Evolutionary conservation across 805 yeast species (phyloP), one percentile per base, ranked within the genome.

Genomic region (Blastobotrys robertii): DNA sequence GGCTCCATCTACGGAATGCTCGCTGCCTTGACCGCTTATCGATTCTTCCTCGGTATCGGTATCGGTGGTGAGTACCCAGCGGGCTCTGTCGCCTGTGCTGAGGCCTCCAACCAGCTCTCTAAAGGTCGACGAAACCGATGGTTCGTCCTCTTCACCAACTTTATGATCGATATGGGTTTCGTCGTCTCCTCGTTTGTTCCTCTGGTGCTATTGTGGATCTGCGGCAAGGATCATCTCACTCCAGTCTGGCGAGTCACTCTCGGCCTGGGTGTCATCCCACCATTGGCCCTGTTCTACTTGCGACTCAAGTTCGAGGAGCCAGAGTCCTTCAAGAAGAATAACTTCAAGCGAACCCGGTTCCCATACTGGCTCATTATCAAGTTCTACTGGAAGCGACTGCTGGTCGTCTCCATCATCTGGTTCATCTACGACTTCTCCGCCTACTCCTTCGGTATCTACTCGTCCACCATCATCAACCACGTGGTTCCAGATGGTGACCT

Each of bases 51-150:
- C 41, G 97, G 97, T 65, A 69, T 85, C 50, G 94, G 88, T 55
- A 84, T 90, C 53, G 97, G 97, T 54, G 88, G 94, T 39, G 97
- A 88, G 65, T 88, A 88, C 59, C 95, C 96, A 38, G 81, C 94
- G 10, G 88, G 95, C 37, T 81, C 95, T 7, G 90, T 88, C 13
- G 94, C 94, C 31, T 85, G 94, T 52, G 87, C 96, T 25, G 97
- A 88, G 63, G 92, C 94, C 33, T 78, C 94, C 37, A 79, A 83
- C 44, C 65, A 76, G 48, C 67, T 87, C 53, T 84, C 88, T 12
- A 71, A 77, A n/a, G 94, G 94, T 45, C 72, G 73, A 47, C 81
- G 97, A 68, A 86, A 88, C 66, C 73, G 96, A 60, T 87, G 82
- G 70, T 87, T 88, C 57, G 74, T 79, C 43, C 78, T 87, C 84